These are phyloP conservation scores for Flaveria brownii DNA, from an alignment of 129 eudicot genomes.

Conservation along the genomic window DNA sequence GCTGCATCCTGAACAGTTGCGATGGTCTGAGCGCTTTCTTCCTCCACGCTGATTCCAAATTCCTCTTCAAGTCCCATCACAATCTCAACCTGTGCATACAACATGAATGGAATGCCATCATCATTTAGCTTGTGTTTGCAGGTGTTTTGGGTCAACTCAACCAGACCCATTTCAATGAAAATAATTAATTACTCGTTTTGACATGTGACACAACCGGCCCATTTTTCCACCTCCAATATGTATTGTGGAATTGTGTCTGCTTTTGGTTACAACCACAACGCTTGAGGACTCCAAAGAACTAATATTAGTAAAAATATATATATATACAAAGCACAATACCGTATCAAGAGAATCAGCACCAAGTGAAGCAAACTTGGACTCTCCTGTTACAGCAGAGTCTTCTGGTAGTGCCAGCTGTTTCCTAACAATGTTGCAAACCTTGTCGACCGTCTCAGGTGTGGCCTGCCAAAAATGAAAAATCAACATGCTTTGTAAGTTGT, in stretches of 20 bases:
- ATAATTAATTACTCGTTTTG: background rate
- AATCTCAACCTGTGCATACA: conserved; percentile 70
- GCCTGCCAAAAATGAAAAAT: conserved; percentile 55
- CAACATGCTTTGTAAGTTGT: background rate
- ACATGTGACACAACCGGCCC: background rate
- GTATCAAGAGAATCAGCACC: conserved; percentile 98
- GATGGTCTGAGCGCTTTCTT: conserved; percentile 86
- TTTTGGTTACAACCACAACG: background rate
- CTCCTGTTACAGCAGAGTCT: conserved; percentile 54
- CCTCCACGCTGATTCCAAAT: conserved; percentile 79
- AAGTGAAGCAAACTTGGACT: conserved; percentile 68
- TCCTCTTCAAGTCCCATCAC: conserved; percentile 96
- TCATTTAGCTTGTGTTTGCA: background rate
- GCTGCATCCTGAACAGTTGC: conserved; percentile 89
- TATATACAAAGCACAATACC: conserved; percentile 39
- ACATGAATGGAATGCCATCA: background rate
- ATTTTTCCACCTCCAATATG: background rate
- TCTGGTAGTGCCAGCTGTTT: conserved; percentile 74
- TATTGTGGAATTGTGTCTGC: background rate
- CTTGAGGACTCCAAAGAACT: background rate
- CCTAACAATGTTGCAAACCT: conserved; percentile 73
- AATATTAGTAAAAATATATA: background rate
- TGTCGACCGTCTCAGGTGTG: conserved; percentile 69
- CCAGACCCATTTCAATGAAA: background rate
- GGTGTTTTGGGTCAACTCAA: background rate